Base-by-base conservation (phyloP, 192 early-diverging fungal species). In the Coemansia sp. region DNA sequence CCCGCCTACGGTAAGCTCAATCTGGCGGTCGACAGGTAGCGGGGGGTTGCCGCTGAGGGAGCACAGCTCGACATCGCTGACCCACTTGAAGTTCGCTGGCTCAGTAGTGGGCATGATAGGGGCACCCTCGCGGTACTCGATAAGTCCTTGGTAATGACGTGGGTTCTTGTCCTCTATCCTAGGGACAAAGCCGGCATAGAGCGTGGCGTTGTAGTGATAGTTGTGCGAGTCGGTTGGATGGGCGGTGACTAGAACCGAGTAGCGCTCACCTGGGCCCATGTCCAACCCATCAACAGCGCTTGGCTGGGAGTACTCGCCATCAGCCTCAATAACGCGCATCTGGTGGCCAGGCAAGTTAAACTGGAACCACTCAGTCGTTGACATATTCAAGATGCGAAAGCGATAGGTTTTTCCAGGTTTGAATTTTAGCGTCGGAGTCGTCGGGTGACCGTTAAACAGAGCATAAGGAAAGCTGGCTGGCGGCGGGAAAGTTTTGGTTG, bases 171-270 rank as follows among this genome's bases (percentile, higher is more conserved):
- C 86, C 1, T 52, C 70, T 53, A 53, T 43, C 62, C 4, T 36
- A 44, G 12, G 90, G 64, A 78, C 71, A 47, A 92, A 91, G 58
- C 76, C 69, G 49, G 79, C 77, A 50, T 92, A 80, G 84, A 92
- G 87, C 15, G 89, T 87, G 33, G 86, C 88, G 52, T 90, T 89
- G 46, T 93, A 66, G n/a, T 75, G 20, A 52, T 89, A 94, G 86
- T 93, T 92, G 31, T 62, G 40, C 18, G 85, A 71, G 60, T 87
- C 73, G 44, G 44, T 46, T 13, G 44, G 44, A 18, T 84, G 83
- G 20, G 93, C 91, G 3, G 84, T 90, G 22, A 94, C 88, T 1
- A 95, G 85, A 3, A 93, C 89, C 38, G 92, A 92, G 76, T 88
- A 84, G 31, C 94, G 89, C 72, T 94, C 92, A 0, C 88, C 94